A percentile compares a stretch with the other conserved stretches of the same genome.
Conservation (phyloP, 345 rosid species). For the Eucalyptus erythrocorys region DNA sequence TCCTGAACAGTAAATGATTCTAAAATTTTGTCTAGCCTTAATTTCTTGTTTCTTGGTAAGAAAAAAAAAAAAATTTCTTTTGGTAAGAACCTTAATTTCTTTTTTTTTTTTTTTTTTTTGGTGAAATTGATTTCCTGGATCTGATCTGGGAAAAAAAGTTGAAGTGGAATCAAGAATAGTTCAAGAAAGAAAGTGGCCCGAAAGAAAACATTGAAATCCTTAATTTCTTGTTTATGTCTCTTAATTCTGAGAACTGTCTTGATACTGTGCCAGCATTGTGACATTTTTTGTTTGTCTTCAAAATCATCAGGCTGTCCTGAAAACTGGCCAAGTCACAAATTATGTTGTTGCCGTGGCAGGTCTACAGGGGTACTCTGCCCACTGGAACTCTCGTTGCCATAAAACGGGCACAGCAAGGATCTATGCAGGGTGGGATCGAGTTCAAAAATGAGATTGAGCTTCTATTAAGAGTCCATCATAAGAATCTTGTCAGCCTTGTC, state of each 20-base stretch:
- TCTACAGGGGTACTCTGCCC: constrained; percentile 58
- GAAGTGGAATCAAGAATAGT: background rate
- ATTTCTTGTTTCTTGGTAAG: no score
- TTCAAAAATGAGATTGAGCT: constrained; percentile 89
- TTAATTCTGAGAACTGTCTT: background rate
- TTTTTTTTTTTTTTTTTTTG: no score
- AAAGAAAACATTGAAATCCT: background rate
- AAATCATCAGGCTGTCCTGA: background rate
- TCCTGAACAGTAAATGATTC: background rate
- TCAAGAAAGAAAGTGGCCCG: background rate
- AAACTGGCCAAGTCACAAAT: background rate
- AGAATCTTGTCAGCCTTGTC: constrained; percentile 54
- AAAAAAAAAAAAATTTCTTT: no score
- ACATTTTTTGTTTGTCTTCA: background rate
- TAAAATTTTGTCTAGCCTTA: background rate
- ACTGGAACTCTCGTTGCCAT: constrained; percentile 45
- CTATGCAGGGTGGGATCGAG: constrained; percentile 73
- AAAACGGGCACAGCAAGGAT: constrained; percentile 75
- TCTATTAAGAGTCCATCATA: constrained; percentile 78
- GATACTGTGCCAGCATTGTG: background rate
- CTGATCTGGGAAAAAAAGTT: background rate
- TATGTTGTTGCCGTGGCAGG: constrained; percentile 17
- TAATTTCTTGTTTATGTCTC: background rate
- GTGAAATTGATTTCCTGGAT: background rate
- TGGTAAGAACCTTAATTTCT: no score